Evolutionary conservation across 306 rosid genomes (phyloP).

Genomic region (Purshia tridentata): DNA sequence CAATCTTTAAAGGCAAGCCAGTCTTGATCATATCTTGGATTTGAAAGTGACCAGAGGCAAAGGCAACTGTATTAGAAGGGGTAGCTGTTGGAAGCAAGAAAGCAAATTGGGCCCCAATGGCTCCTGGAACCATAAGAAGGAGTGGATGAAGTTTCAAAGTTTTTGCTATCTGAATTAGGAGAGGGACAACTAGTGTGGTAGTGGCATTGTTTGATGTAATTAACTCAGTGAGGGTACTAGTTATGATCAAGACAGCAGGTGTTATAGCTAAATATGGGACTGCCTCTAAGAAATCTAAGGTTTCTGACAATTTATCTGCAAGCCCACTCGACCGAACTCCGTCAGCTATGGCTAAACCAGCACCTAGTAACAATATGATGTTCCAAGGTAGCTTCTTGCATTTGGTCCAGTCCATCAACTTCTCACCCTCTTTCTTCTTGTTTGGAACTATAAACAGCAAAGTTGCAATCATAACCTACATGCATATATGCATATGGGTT

Average conservation of each 20-base stretch:
- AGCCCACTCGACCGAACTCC: slow-evolving; percentile 76
- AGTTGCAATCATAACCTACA: slow-evolving; percentile 75
- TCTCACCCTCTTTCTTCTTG: slow-evolving; percentile 71
- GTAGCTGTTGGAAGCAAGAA: slow-evolving; percentile 77
- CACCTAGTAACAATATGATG: slow-evolving; percentile 74
- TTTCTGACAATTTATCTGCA: slow-evolving; percentile 56
- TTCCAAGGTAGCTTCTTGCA: slow-evolving; percentile 90
- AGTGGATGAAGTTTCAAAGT: slow-evolving; percentile 72
- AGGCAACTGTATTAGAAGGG: slow-evolving; percentile 79
- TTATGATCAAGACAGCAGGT: slow-evolving; percentile 58
- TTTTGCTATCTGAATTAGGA: slow-evolving; percentile 60
- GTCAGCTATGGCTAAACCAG: slow-evolving; percentile 89
- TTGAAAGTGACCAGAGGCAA: slow-evolving; percentile 69
- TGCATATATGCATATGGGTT: too few species aligned
- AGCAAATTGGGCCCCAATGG: slow-evolving; percentile 74
- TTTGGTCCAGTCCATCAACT: slow-evolving; percentile 87
- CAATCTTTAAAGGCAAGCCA: slow-evolving; percentile 74
- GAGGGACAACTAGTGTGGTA: slow-evolving; percentile 70
- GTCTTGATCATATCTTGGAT: slow-evolving; percentile 71
- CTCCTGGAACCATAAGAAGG: slow-evolving; percentile 79
- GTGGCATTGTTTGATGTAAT: slow-evolving; percentile 77
- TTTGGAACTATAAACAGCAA: slow-evolving; percentile 82
- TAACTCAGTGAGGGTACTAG: slow-evolving; percentile 74
- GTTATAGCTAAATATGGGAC: slow-evolving; percentile 69
- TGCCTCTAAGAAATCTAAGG: slow-evolving; percentile 53